Percentiles rank a stretch among this genome's conserved stretches.
phyloP scores from a whole-genome alignment of 257 asterid species.

The Hygrophila difformis region DNA sequence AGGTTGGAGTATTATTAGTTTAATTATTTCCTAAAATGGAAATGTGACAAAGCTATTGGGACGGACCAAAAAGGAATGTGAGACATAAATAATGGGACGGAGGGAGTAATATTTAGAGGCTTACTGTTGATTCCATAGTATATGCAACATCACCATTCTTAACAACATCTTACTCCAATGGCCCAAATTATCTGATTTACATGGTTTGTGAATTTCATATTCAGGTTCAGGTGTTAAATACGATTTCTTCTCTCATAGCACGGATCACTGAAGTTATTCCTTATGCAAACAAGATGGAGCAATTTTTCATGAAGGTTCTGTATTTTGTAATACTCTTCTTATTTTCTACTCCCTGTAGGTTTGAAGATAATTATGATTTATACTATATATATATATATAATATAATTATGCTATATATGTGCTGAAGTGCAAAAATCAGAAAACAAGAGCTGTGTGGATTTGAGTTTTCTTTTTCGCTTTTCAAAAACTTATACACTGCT shows the following conservation, averaged over 20 bases:
- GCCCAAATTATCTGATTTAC: conserved; percentile 1
- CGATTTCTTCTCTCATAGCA: conserved; percentile 77
- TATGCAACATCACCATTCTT: too few species aligned
- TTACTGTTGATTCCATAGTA: too few species aligned
- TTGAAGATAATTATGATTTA: background rate
- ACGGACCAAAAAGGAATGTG: too few species aligned
- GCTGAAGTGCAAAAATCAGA: conserved; percentile 3
- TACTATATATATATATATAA: background rate
- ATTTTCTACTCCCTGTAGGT: background rate
- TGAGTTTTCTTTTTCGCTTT: background rate
- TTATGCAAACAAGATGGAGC: conserved; percentile 70
- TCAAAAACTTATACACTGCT: background rate
- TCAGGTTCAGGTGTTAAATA: conserved; percentile 95
- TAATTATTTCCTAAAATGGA: too few species aligned
- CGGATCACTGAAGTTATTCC: conserved; percentile 63
- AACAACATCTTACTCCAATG: too few species aligned
- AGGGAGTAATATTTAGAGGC: too few species aligned
- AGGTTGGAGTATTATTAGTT: too few species aligned
- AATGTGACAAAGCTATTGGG: too few species aligned
- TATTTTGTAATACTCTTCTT: conserved; percentile 2
- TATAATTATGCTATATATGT: background rate
- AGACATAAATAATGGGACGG: too few species aligned
- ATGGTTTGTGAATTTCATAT: conserved; percentile 17
- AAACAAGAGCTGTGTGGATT: conserved; percentile 1
- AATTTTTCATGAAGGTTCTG: conserved; percentile 78